Evolutionary conservation across 192 early-diverging fungal genomes (phyloP).

Genomic region (Coemansia sp.): DNA sequence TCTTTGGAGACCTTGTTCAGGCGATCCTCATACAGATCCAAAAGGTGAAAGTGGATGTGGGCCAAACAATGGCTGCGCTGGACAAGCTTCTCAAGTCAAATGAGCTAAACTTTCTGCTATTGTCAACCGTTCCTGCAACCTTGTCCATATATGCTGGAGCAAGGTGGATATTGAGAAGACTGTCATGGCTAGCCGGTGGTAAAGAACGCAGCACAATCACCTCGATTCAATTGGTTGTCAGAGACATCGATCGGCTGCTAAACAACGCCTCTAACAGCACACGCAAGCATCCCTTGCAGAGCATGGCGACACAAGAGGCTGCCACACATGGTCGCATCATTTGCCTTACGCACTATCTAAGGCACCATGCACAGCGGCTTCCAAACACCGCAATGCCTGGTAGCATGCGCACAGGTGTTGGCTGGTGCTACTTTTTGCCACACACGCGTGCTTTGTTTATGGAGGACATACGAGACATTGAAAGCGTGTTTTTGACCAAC

Average conservation of each 20-base stretch:
- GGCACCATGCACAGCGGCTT: conserved; percentile 59
- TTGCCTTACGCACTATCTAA: conserved; percentile 57
- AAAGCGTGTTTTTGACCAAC: conserved; percentile 56
- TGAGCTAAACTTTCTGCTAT: conserved; percentile 92
- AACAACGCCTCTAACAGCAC: conserved; percentile 29
- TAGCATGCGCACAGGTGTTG: conserved; percentile 14
- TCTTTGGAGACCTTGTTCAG: conserved; percentile 68
- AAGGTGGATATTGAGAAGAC: conserved; percentile 34
- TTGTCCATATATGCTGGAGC: conserved; percentile 58
- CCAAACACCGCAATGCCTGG: conserved; percentile 30
- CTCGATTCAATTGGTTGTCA: conserved; percentile 56
- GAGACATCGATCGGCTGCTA: conserved; percentile 63
- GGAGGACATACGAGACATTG: conserved; percentile 80
- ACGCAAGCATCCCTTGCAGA: conserved; percentile 7
- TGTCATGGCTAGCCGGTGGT: conserved; percentile 45
- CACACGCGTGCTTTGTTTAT: conserved; percentile 63
- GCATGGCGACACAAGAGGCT: conserved; percentile 3
- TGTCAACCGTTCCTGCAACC: conserved; percentile 77
- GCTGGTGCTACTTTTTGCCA: conserved; percentile 52
- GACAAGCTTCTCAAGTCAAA: conserved; percentile 93
- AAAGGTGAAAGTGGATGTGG: conserved; percentile 94
- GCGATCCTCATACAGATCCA: conserved; percentile 83
- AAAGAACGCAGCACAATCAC: conserved; percentile 44
- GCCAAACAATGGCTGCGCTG: conserved; percentile 86
- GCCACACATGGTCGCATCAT: conserved; percentile 37